phyloP scores from a whole-genome alignment of 257 asterid genomes.

The Solanum corneliomulleri region DNA sequence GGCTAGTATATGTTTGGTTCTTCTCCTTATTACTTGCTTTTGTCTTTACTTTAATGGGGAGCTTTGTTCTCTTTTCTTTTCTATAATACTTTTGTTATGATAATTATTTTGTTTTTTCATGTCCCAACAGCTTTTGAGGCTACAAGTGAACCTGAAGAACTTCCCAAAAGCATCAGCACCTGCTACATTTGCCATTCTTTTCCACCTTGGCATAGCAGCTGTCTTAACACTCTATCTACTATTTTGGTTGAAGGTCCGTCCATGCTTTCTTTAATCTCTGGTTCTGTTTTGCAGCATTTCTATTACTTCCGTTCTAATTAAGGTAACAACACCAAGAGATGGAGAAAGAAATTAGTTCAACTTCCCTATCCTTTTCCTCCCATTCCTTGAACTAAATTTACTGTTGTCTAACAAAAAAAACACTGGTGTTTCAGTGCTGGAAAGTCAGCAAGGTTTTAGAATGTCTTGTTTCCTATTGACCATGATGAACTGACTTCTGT shows the following conservation, averaged over 20 bases:
- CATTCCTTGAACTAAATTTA: background rate
- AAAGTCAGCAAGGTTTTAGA: background rate
- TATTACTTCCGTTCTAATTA: background rate
- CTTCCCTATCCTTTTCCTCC: background rate
- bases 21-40: background rate
- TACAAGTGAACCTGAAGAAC: constrained; percentile 74
- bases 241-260: constrained; percentile 85
- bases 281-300: background rate
- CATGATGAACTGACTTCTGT: background rate
- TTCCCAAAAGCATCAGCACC: constrained; percentile 61
- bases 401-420: background rate
- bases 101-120: background rate
- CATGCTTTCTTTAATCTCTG: constrained; percentile 1
- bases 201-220: constrained; percentile 86
- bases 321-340: background rate
- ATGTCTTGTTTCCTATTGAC: background rate
- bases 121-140: constrained; percentile 48
- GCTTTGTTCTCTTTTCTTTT: background rate
- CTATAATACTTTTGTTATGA: background rate
- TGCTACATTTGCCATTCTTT: constrained; percentile 57
- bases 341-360: background rate
- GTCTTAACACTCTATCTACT: constrained; percentile 61
- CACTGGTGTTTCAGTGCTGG: background rate
- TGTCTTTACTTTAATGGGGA: background rate
- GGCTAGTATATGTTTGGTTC: background rate